These are phyloP conservation scores for Rubia balearica DNA, from an alignment of 305 asterid species.

Conservation along the genomic window DNA sequence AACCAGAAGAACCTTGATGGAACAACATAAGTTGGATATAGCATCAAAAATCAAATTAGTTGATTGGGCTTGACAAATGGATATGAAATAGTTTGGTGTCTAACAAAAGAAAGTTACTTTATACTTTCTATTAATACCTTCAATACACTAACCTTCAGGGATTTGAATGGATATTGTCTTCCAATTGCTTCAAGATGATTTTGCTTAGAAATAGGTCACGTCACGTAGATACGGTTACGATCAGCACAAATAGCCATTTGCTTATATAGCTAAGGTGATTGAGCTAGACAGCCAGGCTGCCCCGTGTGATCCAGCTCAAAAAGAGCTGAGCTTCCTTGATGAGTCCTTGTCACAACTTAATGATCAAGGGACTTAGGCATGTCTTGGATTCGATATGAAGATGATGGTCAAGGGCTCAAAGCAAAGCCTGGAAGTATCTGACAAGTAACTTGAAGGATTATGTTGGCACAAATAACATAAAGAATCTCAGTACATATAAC, in stretches of 20 bases:
- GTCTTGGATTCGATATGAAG: no score
- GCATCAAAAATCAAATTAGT: not conserved
- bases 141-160: constrained; percentile 47
- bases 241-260: no score
- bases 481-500: not conserved
- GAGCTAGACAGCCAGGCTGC: no score
- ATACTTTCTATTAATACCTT: not conserved
- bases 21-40: not conserved
- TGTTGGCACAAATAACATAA: not conserved
- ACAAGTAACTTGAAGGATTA: no score
- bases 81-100: not conserved
- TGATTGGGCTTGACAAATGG: not conserved
- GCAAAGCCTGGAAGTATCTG: no score
- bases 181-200: constrained; percentile 33
- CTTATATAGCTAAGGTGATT: no score
- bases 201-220: no score
- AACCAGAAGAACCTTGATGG: constrained; percentile 6
- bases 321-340: no score
- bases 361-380: no score
- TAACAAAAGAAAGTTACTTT: not conserved
- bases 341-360: constrained; percentile 23
- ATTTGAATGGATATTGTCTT: constrained; percentile 76
- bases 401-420: no score
- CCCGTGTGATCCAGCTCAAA: no score
- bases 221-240: no score